Conservation (phyloP, 1,139 yeast genomes). For the Candida mesenterica region DNA sequence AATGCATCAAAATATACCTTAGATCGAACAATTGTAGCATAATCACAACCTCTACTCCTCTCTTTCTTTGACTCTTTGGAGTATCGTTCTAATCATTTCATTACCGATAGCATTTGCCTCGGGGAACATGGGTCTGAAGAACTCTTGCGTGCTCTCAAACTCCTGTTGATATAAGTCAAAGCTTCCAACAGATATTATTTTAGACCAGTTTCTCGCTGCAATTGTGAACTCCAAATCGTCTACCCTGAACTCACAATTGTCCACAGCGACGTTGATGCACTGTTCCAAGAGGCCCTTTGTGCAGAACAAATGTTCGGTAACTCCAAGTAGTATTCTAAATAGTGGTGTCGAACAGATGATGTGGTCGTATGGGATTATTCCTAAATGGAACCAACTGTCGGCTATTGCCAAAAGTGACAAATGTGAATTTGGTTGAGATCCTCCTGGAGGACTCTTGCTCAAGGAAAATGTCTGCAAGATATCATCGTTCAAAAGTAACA, state of each 20-base stretch:
- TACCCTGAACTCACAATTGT: constrained; percentile 67
- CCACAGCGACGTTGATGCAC: constrained; percentile 69
- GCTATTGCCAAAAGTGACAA: constrained; percentile 84
- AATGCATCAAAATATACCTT: too few relatives aligned
- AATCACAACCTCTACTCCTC: constrained; percentile 23
- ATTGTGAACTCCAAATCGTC: constrained; percentile 86
- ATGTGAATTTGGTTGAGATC: constrained; percentile 80
- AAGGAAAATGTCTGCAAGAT: constrained; percentile 77
- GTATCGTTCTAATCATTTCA: constrained; percentile 89
- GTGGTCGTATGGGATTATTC: constrained; percentile 91
- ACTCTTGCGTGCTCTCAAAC: constrained; percentile 76
- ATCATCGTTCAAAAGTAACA: constrained; percentile 73
- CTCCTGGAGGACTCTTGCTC: constrained; percentile 67
- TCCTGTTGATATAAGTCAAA: constrained; percentile 67
- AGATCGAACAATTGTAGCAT: too few relatives aligned
- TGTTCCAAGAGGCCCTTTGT: constrained; percentile 78
- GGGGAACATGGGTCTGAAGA: constrained; percentile 81
- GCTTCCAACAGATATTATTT: constrained; percentile 72
- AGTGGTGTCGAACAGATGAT: constrained; percentile 93
- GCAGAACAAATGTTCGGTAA: constrained; percentile 86
- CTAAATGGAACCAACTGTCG: constrained; percentile 86
- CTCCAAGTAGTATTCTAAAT: constrained; percentile 90
- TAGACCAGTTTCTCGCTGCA: constrained; percentile 85
- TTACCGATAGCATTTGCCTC: constrained; percentile 92
- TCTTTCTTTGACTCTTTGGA: constrained; percentile 48